These are phyloP conservation scores for Cyberlindnera euphorbiae DNA, from an alignment of 805 yeast species.

Conservation along the genomic window DNA sequence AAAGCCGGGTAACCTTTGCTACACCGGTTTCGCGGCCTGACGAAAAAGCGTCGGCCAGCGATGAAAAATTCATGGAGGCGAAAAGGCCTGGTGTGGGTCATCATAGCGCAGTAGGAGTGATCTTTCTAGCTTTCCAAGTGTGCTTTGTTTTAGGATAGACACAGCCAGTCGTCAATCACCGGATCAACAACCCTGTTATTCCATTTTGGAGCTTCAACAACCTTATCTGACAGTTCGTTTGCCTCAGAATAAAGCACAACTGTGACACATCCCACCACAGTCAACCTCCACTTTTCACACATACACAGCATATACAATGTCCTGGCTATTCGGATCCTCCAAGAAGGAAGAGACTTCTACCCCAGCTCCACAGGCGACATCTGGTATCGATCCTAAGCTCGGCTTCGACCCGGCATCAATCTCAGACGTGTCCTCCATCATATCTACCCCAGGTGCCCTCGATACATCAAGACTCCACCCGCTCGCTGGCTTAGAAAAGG, in stretches of 20 bases:
- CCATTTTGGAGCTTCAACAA: background rate
- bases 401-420: slow-evolving; percentile 67
- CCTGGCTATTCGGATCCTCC: slow-evolving; percentile 28
- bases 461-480: slow-evolving; percentile 82
- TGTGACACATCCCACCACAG: slow-evolving; percentile 3
- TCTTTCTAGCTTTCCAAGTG: no score
- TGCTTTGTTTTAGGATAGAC: no score
- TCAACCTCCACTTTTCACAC: background rate
- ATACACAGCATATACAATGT: slow-evolving; percentile 17
- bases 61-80: slow-evolving; percentile 9
- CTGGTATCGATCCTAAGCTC: slow-evolving; percentile 21
- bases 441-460: slow-evolving; percentile 55
- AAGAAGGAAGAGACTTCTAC: slow-evolving; percentile 21
- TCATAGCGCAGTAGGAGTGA: background rate
- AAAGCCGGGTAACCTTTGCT: slow-evolving; percentile 6
- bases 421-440: slow-evolving; percentile 56
- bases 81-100: slow-evolving; percentile 1
- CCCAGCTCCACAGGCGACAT: slow-evolving; percentile 10
- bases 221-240: no score
- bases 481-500: slow-evolving; percentile 85
- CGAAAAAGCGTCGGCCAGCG: slow-evolving; percentile 14
- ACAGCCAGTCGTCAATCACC: no score
- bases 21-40: background rate
- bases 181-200: no score
- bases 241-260: background rate